A percentile compares a stretch with the other conserved stretches of the same genome.
phyloP scores from a whole-genome alignment of 441 rosid species.

The Croton laevigatus region DNA sequence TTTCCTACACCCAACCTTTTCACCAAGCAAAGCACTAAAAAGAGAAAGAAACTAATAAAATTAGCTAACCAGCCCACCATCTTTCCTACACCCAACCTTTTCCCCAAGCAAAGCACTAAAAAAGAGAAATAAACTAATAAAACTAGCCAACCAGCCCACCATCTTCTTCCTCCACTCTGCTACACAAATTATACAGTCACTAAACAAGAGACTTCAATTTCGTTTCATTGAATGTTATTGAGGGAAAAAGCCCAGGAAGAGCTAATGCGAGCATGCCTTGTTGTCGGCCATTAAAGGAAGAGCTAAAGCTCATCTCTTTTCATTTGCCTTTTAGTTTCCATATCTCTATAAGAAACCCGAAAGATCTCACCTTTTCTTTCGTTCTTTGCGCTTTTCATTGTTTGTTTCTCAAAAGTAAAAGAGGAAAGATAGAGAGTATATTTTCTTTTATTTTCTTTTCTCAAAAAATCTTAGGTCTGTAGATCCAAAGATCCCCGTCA shows the following conservation, averaged over 20 bases:
- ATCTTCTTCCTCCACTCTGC: conserved; percentile 14
- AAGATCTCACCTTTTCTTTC: conserved; percentile 8
- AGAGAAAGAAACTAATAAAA: conserved; percentile 12
- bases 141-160: conserved; percentile 16
- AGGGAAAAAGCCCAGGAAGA: conserved; percentile 16
- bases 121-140: conserved; percentile 13
- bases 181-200: background rate
- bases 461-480: conserved; percentile 20
- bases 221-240: background rate
- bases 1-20: conserved; percentile 22
- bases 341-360: conserved; percentile 9
- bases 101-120: conserved; percentile 23
- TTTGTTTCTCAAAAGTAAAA: background rate
- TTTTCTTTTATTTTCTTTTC: background rate
- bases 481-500: conserved; percentile 30
- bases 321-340: conserved; percentile 16
- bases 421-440: conserved; percentile 6
- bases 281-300: conserved; percentile 80
- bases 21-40: conserved; percentile 20
- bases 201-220: background rate
- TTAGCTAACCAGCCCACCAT: conserved; percentile 17
- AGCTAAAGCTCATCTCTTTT: conserved; percentile 24
- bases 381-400: conserved; percentile 29
- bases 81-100: conserved; percentile 22
- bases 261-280: conserved; percentile 63